These are phyloP conservation scores for Ophiostoma perfectum DNA, from an alignment of 2,329 filamentous ascomycete species.

Conservation along the genomic window DNA sequence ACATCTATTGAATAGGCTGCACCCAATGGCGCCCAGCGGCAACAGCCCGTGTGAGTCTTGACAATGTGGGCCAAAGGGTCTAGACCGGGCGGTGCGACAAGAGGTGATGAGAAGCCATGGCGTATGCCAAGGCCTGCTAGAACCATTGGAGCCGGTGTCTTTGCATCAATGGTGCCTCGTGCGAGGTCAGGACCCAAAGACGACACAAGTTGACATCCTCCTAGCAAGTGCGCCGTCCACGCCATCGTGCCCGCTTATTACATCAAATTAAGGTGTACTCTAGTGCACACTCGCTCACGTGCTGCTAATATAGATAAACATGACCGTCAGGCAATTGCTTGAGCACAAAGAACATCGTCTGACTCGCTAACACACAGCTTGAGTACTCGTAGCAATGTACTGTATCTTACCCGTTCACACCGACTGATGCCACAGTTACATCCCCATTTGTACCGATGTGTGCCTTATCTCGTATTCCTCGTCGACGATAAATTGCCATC, in stretches of 20 bases:
- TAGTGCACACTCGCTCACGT: neutral
- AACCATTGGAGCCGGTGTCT: neutral
- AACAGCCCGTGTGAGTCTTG: conserved; percentile 14
- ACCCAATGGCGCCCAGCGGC: conserved; percentile 16
- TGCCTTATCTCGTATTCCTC: neutral
- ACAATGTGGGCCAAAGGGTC: conserved; percentile 1
- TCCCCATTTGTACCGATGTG: neutral
- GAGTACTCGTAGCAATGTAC: neutral
- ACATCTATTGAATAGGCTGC: neutral
- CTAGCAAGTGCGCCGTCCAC: neutral
- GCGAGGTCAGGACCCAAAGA: neutral
- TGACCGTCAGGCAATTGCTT: no score
- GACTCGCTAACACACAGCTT: neutral
- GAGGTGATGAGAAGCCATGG: neutral
- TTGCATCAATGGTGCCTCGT: neutral
- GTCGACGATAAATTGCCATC: conserved; percentile 1
- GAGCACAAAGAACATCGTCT: no score
- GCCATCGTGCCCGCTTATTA: neutral
- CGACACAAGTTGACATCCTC: neutral
- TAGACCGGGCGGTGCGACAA: conserved; percentile 17
- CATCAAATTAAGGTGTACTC: neutral
- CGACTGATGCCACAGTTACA: neutral
- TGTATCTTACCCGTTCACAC: neutral
- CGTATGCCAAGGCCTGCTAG: conserved; percentile 3
- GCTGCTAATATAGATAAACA: neutral